A percentile compares a stretch with the other conserved stretches of the same genome.
Conservation (phyloP, 805 yeast genomes). For the Ogataea henricii region DNA sequence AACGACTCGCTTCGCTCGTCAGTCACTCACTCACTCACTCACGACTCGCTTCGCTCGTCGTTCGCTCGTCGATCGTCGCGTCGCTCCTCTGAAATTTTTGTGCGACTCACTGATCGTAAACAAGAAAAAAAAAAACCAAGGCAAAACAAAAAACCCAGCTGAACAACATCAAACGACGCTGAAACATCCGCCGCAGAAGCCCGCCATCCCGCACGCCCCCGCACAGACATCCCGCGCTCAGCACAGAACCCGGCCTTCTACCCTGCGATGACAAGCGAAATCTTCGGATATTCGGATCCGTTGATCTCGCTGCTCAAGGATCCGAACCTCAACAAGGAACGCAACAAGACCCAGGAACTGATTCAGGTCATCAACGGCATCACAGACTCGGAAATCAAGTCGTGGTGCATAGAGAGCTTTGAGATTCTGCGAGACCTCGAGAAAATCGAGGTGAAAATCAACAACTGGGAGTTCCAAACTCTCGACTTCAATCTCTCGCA, state of each 20-base stretch:
- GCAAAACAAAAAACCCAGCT: background rate
- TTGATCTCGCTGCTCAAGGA: slow-evolving; percentile 49
- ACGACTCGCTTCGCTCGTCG: no score
- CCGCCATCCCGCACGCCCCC: no score
- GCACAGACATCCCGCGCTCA: no score
- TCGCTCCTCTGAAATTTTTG: slow-evolving; percentile 4
- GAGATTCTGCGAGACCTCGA: slow-evolving; percentile 52
- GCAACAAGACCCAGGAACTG: slow-evolving; percentile 43
- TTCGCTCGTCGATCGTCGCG: no score
- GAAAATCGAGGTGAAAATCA: slow-evolving; percentile 45
- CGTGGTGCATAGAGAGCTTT: slow-evolving; percentile 49
- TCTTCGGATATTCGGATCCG: slow-evolving; percentile 47
- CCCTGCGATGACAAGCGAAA: slow-evolving; percentile 24
- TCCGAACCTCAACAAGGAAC: slow-evolving; percentile 45
- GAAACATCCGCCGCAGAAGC: no score
- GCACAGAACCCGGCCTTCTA: background rate
- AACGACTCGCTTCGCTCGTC: no score
- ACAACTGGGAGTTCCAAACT: slow-evolving; percentile 58
- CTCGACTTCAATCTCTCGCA: slow-evolving; percentile 48
- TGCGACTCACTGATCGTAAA: background rate
- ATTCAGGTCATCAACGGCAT: slow-evolving; percentile 46
- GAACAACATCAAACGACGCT: background rate
- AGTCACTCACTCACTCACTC: no score
- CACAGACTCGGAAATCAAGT: slow-evolving; percentile 45
- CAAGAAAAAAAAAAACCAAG: background rate